Percentiles rank a stretch among this genome's conserved stretches.
phyloP scores from a whole-genome alignment of 2,329 filamentous ascomycete species.

The Lachnellula willkommii region DNA sequence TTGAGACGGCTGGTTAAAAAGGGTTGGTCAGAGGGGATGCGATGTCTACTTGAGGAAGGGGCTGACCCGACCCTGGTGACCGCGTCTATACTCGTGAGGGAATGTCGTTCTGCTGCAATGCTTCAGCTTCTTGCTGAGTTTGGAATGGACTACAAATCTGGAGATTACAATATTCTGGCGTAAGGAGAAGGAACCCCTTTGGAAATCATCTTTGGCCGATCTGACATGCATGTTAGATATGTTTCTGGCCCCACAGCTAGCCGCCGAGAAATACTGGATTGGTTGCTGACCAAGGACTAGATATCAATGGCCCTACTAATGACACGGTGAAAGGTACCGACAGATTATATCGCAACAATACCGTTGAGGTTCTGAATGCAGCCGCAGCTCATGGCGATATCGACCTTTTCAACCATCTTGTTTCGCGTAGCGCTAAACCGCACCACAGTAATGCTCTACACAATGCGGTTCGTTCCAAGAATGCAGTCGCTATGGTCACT shows the following conservation, averaged over 20 bases:
- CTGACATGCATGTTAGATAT: neutral
- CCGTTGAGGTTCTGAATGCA: conserved; percentile 5
- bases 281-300: conserved; percentile 9
- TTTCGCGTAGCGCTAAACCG: conserved; percentile 1
- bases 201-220: neutral
- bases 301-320: conserved; percentile 3
- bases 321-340: neutral
- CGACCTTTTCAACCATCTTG: conserved; percentile 10
- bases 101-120: neutral
- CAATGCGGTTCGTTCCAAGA: neutral
- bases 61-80: neutral
- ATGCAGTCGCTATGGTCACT: conserved; percentile 5
- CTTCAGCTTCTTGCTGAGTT: conserved; percentile 3
- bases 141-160: conserved; percentile 2
- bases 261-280: conserved; percentile 6
- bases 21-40: neutral
- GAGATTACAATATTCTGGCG: neutral
- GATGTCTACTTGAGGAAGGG: conserved; percentile 1
- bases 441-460: conserved; percentile 6
- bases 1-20: neutral
- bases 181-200: neutral
- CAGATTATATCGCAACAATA: neutral
- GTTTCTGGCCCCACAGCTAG: neutral
- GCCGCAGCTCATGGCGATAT: conserved; percentile 6
- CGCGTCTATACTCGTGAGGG: neutral